phyloP scores from a whole-genome alignment of 208 protist genomes.

The Acanthamoeba royreba region DNA sequence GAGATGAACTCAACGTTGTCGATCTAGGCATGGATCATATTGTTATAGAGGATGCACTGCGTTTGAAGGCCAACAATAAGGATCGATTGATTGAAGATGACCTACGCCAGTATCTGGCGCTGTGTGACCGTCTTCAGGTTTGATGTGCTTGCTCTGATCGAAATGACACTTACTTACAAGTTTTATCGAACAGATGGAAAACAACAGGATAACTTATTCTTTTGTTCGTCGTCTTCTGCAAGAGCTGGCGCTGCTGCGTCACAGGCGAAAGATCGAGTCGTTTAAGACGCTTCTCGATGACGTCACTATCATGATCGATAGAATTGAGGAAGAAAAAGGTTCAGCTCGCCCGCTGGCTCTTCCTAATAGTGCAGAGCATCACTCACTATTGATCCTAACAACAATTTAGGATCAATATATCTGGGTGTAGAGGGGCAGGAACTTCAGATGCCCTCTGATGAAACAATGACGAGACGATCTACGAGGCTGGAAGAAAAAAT shows the following conservation, averaged over 20 bases:
- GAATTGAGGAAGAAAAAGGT: conserved; percentile 10
- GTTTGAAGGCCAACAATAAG: not conserved
- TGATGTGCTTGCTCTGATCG: no score
- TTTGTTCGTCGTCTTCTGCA: not conserved
- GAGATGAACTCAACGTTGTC: no score
- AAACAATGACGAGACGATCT: not conserved
- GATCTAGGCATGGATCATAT: not conserved
- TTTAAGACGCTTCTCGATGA: not conserved
- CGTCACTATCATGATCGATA: conserved; percentile 1
- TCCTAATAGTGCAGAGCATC: no score
- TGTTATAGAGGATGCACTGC: not conserved
- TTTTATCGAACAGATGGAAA: conserved; percentile 35
- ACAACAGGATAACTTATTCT: not conserved
- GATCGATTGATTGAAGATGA: conserved; percentile 12
- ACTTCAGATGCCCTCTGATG: not conserved
- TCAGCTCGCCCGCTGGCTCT: not conserved
- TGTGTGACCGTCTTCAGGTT: conserved; percentile 17
- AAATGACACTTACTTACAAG: no score
- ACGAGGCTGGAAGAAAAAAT: not conserved
- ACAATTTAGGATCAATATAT: not conserved
- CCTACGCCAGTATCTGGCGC: conserved; percentile 18
- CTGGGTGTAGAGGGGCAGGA: not conserved
- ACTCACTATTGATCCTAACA: no score
- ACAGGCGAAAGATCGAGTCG: not conserved
- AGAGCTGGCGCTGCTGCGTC: not conserved